phyloP scores from a whole-genome alignment of 306 rosid genomes.

The Boehmeria nivea region DNA sequence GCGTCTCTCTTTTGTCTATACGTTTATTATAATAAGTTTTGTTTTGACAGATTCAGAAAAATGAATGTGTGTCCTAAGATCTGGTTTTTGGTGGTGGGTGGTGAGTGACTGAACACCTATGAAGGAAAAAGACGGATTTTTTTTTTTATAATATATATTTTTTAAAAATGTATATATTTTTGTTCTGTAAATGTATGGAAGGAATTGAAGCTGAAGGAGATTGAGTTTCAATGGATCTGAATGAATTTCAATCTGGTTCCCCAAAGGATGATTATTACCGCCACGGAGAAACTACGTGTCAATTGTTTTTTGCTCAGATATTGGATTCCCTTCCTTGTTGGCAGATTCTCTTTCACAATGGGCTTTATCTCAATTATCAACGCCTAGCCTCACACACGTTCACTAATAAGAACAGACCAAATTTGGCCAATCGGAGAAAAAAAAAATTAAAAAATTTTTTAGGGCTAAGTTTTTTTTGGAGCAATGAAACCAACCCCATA shows the following conservation, averaged over 20 bases:
- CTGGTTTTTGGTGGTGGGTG: constrained; percentile 46
- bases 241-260: constrained; percentile 3
- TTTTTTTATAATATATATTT: not conserved
- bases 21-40: not conserved
- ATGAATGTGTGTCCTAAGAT: constrained; percentile 27
- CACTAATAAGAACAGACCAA: not conserved
- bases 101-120: constrained; percentile 47
- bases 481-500: too few species aligned
- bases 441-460: not conserved
- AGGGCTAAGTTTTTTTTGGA: constrained; percentile 36
- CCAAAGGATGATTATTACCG: too few species aligned
- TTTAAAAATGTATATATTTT: not conserved
- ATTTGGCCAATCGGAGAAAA: constrained; percentile 29
- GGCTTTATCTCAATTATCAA: constrained; percentile 40
- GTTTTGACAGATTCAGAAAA: not conserved
- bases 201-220: constrained; percentile 42
- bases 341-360: constrained; percentile 47
- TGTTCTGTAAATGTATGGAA: constrained; percentile 53
- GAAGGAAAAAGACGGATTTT: constrained; percentile 52
- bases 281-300: not conserved
- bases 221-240: constrained; percentile 61
- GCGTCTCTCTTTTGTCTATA: not conserved
- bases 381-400: too few species aligned
- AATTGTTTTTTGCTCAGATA: not conserved
- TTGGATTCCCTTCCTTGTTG: constrained; percentile 11